phyloP scores from a whole-genome alignment of 208 protist species.

The Polymyxa betae region DNA sequence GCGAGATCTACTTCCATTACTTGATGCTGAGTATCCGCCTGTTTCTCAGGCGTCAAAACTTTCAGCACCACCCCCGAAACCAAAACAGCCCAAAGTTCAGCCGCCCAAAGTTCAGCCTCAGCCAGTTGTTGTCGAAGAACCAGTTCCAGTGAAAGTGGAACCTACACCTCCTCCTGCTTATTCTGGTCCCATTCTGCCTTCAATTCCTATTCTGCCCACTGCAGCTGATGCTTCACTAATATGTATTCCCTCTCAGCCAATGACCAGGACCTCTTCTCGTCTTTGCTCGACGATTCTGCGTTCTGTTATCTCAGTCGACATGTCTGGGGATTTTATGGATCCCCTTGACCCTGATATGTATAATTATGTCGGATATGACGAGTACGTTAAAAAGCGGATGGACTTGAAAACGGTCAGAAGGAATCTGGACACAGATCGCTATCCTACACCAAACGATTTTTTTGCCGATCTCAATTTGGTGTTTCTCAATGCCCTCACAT shows the following conservation, averaged over 20 bases:
- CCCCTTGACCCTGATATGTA: constrained; percentile 35
- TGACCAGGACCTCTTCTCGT: not conserved
- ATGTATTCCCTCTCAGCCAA: constrained; percentile 1
- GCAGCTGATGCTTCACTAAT: not conserved
- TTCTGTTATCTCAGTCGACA: not conserved
- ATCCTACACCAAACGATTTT: not conserved
- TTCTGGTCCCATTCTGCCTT: not conserved
- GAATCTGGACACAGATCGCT: not conserved
- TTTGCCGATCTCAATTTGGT: not conserved
- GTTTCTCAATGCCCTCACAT: constrained; percentile 8
- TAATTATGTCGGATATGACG: constrained; percentile 28
- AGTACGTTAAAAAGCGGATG: not conserved
- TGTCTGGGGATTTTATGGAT: constrained; percentile 31
- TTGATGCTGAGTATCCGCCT: not conserved
- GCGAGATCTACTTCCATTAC: not conserved
- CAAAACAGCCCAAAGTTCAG: not conserved
- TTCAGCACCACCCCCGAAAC: not conserved
- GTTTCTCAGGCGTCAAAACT: not conserved
- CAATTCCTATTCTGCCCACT: not conserved
- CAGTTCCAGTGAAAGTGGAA: not conserved
- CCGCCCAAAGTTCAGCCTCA: not conserved
- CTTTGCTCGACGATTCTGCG: not conserved
- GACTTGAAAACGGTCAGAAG: not conserved
- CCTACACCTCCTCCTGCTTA: not conserved
- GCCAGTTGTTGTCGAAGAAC: not conserved